Percentiles rank a stretch among this genome's conserved stretches.
phyloP scores from a whole-genome alignment of 1,284 basidiomycete genomes.

The Marasmius sp. region DNA sequence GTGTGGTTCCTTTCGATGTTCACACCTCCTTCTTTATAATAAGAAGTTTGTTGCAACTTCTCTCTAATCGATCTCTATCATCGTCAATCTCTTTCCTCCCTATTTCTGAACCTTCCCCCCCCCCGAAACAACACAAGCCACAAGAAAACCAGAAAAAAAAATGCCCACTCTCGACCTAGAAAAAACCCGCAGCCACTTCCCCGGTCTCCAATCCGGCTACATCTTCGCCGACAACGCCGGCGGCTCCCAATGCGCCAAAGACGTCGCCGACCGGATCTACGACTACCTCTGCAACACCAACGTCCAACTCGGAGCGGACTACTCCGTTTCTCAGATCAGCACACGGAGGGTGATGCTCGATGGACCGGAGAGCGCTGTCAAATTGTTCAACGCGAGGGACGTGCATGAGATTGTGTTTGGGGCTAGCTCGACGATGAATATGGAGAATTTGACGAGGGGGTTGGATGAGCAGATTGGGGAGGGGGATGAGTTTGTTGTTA shows the following conservation, averaged over 20 bases:
- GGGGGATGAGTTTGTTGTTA: conserved; percentile 74
- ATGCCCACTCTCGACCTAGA: conserved; percentile 42
- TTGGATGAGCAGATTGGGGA: conserved; percentile 50
- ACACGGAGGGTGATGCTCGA: conserved; percentile 49
- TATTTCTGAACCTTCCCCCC: too few relatives aligned
- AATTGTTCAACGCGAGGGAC: conserved; percentile 62
- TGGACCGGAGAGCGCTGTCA: conserved; percentile 51
- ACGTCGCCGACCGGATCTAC: conserved; percentile 55
- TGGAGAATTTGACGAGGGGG: conserved; percentile 64
- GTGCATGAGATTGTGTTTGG: conserved; percentile 67
- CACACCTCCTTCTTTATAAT: too few relatives aligned
- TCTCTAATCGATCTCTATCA: too few relatives aligned
- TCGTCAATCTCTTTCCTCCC: too few relatives aligned
- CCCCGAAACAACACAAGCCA: too few relatives aligned
- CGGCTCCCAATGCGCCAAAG: conserved; percentile 62
- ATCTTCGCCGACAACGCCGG: conserved; percentile 81
- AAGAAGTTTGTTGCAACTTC: too few relatives aligned
- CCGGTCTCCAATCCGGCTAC: conserved; percentile 57
- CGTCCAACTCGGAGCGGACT: conserved; percentile 71
- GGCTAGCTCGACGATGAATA: conserved; percentile 64
- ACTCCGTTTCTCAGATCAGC: conserved; percentile 56
- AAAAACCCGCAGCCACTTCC: conserved; percentile 60
- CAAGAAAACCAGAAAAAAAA: too few relatives aligned
- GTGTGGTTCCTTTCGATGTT: too few relatives aligned
- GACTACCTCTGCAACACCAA: conserved; percentile 73